Conservation (phyloP, 352 stramenopile genomes). For the Globisporangium radiosum region DNA sequence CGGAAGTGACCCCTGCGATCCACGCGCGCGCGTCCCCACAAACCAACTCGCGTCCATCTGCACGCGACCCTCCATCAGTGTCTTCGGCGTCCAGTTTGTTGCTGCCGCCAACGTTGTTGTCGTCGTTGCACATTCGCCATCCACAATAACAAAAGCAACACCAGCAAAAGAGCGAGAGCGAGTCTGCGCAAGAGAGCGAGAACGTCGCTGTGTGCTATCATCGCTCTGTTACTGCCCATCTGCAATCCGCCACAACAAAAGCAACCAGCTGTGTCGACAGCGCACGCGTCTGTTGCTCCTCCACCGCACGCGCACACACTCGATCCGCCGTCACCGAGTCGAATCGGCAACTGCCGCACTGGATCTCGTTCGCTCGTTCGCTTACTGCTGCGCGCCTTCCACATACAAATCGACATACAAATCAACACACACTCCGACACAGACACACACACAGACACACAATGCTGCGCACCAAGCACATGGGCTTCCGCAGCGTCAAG, state of each 20-base stretch:
- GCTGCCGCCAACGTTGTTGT: too few species aligned
- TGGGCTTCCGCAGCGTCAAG: slow-evolving; percentile 76
- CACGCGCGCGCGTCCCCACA: too few species aligned
- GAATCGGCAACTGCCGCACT: neutral
- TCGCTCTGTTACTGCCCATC: too few species aligned
- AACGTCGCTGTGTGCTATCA: too few species aligned
- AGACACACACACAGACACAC: neutral
- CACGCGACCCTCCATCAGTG: neutral
- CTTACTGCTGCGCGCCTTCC: neutral
- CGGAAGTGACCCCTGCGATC: neutral
- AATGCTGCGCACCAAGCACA: slow-evolving; percentile 75
- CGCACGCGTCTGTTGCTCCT: too few species aligned
- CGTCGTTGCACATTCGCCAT: too few species aligned
- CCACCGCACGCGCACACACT: neutral
- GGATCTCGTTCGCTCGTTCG: slow-evolving; percentile 1
- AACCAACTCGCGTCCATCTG: neutral
- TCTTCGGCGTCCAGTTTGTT: too few species aligned
- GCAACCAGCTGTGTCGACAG: neutral
- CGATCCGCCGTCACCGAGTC: neutral
- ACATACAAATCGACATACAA: neutral
- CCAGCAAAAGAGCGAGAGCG: too few species aligned
- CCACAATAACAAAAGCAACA: too few species aligned
- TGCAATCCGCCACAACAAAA: too few species aligned
- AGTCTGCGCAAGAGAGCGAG: too few species aligned
- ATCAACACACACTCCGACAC: neutral